These are phyloP conservation scores for Magnaporthales sp. DNA, from an alignment of 2,329 filamentous ascomycete genomes.

Conservation along the genomic window DNA sequence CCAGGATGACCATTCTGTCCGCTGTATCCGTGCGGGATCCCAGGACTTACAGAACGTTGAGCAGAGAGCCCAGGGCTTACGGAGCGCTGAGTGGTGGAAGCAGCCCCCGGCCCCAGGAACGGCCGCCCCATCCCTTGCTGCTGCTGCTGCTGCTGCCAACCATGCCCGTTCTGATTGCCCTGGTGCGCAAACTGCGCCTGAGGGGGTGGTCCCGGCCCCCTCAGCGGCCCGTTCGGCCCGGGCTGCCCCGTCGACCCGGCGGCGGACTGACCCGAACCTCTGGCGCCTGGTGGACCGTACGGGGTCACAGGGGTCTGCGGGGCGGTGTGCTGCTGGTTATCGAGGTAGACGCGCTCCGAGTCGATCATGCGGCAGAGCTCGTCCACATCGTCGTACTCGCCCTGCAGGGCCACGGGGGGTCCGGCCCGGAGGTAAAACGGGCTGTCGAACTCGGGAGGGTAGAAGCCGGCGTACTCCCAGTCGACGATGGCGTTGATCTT, in stretches of 20 bases:
- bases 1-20: background rate
- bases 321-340: background rate
- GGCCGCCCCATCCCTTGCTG: background rate
- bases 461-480: conserved; percentile 20
- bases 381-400: conserved; percentile 15
- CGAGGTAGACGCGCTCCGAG: conserved; percentile 1
- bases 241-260: background rate
- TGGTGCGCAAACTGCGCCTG: background rate
- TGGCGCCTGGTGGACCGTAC: background rate
- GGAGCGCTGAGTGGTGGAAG: background rate
- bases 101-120: background rate
- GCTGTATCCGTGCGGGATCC: background rate
- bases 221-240: background rate
- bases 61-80: background rate
- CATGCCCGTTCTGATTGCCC: background rate
- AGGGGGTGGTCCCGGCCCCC: background rate
- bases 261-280: background rate
- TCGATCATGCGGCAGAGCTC: background rate
- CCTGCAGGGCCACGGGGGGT: conserved; percentile 16
- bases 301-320: background rate
- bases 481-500: conserved; percentile 18
- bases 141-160: background rate
- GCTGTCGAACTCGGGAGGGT: conserved; percentile 18
- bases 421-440: conserved; percentile 15
- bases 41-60: background rate